phyloP scores from a whole-genome alignment of 2,329 filamentous ascomycete genomes.

The Camillea tinctor region DNA sequence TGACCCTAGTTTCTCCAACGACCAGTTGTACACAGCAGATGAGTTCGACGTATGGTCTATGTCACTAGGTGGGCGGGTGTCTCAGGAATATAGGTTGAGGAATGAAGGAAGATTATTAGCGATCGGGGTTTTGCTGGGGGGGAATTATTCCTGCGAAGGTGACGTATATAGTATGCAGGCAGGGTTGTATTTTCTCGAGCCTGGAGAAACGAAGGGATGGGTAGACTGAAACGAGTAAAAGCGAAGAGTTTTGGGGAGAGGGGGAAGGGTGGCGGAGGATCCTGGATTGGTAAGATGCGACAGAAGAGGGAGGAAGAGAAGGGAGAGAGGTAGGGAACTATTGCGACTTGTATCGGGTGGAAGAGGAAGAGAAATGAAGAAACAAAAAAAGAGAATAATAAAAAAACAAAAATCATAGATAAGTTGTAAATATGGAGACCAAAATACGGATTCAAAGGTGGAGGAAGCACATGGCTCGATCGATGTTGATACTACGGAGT shows the following conservation, averaged over 20 bases:
- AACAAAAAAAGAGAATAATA: too few species aligned
- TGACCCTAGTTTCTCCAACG: neutral
- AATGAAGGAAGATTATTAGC: neutral
- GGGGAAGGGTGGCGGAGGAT: neutral
- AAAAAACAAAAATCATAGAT: too few species aligned
- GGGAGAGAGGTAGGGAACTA: too few species aligned
- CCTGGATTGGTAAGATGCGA: neutral
- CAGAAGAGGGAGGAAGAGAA: too few species aligned
- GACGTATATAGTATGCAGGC: neutral
- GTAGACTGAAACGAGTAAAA: neutral
- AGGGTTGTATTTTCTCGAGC: neutral
- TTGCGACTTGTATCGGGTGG: too few species aligned
- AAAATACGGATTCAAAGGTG: neutral
- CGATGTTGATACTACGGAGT: neutral
- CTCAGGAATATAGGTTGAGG: neutral
- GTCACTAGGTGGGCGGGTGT: neutral
- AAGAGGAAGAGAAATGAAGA: too few species aligned
- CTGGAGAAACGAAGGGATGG: neutral
- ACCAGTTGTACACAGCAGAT: neutral
- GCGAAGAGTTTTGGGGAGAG: neutral
- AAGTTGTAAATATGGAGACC: too few species aligned
- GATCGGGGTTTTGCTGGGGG: neutral
- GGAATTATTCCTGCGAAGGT: neutral
- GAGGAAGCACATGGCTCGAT: neutral
- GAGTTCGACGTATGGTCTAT: neutral